A percentile compares a stretch with the other conserved stretches of the same genome.
Evolutionary conservation across 768 basidiomycete genomes (phyloP).

Genomic region (Suillus lakei): DNA sequence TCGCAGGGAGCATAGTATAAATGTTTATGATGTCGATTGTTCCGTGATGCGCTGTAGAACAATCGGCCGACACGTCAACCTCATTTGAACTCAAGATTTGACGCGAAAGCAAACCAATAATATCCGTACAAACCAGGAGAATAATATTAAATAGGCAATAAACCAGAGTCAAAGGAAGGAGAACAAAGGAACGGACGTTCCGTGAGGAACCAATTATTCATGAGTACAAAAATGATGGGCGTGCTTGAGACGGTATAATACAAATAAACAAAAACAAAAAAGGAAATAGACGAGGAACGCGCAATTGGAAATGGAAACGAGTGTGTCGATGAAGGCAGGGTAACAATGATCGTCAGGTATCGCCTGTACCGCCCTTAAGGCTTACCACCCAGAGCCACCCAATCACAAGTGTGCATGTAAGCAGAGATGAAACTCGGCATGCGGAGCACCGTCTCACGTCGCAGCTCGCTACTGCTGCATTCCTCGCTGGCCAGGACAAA

Average conservation of each 20-base stretch:
- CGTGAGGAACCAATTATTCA: neutral
- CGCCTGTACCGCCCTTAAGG: too few species aligned
- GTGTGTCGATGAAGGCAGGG: neutral
- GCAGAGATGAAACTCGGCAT: slow-evolving; percentile 26
- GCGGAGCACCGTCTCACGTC: slow-evolving; percentile 29
- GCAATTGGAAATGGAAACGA: neutral
- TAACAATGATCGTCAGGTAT: neutral
- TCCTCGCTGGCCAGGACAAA: slow-evolving; percentile 27
- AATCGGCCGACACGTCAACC: too few species aligned
- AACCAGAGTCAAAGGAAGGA: neutral
- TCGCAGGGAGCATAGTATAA: too few species aligned
- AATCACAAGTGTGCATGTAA: slow-evolving; percentile 27
- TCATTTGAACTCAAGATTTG: too few species aligned
- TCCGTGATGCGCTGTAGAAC: too few species aligned
- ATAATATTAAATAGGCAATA: neutral
- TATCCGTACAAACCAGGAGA: neutral
- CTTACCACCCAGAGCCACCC: slow-evolving; percentile 20
- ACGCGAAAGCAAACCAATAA: neutral
- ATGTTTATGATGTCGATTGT: too few species aligned
- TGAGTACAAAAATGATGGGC: neutral
- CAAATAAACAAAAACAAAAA: neutral
- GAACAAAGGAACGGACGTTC: neutral
- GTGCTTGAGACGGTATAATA: neutral
- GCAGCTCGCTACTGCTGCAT: slow-evolving; percentile 24
- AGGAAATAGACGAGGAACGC: neutral